Evolutionary conservation across 177 flowering plant genomes (phyloP).

Genomic region (Telopea speciosissima): DNA sequence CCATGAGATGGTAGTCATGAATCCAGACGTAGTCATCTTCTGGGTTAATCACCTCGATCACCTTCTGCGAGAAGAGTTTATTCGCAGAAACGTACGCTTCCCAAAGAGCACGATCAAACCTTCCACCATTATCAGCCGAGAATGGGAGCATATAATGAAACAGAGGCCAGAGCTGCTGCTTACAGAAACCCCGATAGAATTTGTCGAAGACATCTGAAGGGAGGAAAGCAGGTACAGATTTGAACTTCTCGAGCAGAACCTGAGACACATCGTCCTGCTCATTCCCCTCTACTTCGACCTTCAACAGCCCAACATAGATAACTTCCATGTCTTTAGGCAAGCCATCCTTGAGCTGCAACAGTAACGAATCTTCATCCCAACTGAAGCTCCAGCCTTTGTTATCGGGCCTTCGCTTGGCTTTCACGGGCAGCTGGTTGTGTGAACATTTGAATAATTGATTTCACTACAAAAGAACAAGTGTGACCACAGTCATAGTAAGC

Average conservation of each 20-base stretch:
- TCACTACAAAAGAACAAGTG: no score
- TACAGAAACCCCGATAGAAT: slow-evolving; percentile 11
- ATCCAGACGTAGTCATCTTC: no score
- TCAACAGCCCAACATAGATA: slow-evolving; percentile 58
- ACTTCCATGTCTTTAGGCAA: slow-evolving; percentile 75
- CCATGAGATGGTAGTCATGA: slow-evolving; percentile 52
- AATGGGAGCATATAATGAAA: slow-evolving; percentile 12
- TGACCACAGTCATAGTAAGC: no score
- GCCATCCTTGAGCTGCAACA: slow-evolving; percentile 62
- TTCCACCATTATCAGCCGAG: background rate
- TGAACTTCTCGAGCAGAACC: slow-evolving; percentile 51
- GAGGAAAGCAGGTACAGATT: slow-evolving; percentile 59
- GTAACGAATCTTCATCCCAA: slow-evolving; percentile 66
- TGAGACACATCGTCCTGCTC: slow-evolving; percentile 74
- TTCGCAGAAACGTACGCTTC: slow-evolving; percentile 21
- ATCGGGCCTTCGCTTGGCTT: slow-evolving; percentile 44
- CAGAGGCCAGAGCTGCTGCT: slow-evolving; percentile 59
- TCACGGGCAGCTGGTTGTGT: slow-evolving; percentile 56
- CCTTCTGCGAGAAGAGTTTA: slow-evolving; percentile 10
- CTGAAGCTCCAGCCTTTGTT: slow-evolving; percentile 63
- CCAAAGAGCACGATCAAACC: slow-evolving; percentile 2
- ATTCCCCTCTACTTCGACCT: slow-evolving; percentile 40
- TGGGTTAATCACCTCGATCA: background rate
- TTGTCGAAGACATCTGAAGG: slow-evolving; percentile 43
- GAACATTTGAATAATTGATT: no score